These are phyloP conservation scores for Hericium erinaceus DNA, from an alignment of 768 basidiomycete species.

Conservation along the genomic window DNA sequence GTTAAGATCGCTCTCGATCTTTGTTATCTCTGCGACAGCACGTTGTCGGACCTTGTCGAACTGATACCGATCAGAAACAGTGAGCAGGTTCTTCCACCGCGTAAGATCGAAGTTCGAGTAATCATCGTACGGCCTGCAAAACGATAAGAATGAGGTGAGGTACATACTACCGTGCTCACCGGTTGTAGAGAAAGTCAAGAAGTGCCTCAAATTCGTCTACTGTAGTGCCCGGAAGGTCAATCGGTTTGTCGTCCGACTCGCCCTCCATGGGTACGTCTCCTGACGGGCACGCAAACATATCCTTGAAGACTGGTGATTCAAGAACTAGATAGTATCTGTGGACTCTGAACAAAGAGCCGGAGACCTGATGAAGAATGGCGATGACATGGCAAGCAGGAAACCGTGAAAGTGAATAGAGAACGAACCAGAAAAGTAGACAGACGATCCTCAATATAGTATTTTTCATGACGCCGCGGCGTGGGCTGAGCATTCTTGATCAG, in stretches of 20 bases:
- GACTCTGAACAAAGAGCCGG: conserved; percentile 12
- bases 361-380: conserved; percentile 8
- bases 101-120: background rate
- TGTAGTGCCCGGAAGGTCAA: conserved; percentile 9
- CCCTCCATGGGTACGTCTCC: conserved; percentile 8
- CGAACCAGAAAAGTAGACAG: background rate
- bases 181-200: conserved; percentile 13
- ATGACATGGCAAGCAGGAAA: background rate
- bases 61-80: conserved; percentile 9
- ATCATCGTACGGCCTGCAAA: conserved; percentile 9
- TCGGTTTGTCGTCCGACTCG: conserved; percentile 11
- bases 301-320: conserved; percentile 15
- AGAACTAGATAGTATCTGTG: conserved; percentile 13
- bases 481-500: background rate
- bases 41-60: conserved; percentile 9
- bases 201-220: conserved; percentile 10
- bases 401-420: background rate
- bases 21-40: conserved; percentile 11
- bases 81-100: conserved; percentile 13
- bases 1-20: conserved; percentile 1
- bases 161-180: conserved; percentile 1
- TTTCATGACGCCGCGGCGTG: background rate
- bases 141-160: background rate
- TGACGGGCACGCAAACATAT: conserved; percentile 7
- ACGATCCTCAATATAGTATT: background rate